Conservation (phyloP, 768 basidiomycete species). For the Lanmaoa pseudosensibilis region DNA sequence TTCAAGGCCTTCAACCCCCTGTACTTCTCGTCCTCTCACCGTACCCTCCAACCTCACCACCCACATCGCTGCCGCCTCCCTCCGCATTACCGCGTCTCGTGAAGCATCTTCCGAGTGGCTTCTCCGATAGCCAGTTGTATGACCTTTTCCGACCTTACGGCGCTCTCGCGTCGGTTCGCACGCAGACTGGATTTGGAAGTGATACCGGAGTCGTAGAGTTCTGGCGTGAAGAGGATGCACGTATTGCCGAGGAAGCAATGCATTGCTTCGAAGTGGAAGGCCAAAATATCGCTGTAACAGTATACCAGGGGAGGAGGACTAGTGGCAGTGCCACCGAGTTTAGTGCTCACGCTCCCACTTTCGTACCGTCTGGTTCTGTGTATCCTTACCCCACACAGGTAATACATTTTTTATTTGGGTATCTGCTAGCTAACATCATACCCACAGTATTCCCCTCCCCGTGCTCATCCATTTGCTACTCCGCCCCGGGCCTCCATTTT, state of each 20-base stretch:
- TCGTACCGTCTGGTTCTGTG: constrained; percentile 69
- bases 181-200: constrained; percentile 71
- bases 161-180: constrained; percentile 75
- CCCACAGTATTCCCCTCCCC: constrained; percentile 67
- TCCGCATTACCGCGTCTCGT: constrained; percentile 77
- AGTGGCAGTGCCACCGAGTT: constrained; percentile 62
- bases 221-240: constrained; percentile 85
- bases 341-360: constrained; percentile 70
- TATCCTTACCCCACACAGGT: constrained; percentile 67
- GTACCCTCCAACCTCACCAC: constrained; percentile 77
- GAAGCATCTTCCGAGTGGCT: constrained; percentile 75
- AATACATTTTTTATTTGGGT: constrained; percentile 13
- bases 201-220: constrained; percentile 83
- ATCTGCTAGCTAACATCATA: constrained; percentile 1
- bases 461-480: constrained; percentile 48
- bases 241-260: constrained; percentile 74
- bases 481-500: constrained; percentile 48
- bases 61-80: constrained; percentile 72
- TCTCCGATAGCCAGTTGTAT: constrained; percentile 72
- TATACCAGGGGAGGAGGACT: constrained; percentile 67
- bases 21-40: constrained; percentile 73
- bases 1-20: constrained; percentile 59
- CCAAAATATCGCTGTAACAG: constrained; percentile 79
- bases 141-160: constrained; percentile 85
- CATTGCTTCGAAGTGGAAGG: constrained; percentile 83